Conservation (phyloP, 106 monocot species). For the Ottelia alismoides region DNA sequence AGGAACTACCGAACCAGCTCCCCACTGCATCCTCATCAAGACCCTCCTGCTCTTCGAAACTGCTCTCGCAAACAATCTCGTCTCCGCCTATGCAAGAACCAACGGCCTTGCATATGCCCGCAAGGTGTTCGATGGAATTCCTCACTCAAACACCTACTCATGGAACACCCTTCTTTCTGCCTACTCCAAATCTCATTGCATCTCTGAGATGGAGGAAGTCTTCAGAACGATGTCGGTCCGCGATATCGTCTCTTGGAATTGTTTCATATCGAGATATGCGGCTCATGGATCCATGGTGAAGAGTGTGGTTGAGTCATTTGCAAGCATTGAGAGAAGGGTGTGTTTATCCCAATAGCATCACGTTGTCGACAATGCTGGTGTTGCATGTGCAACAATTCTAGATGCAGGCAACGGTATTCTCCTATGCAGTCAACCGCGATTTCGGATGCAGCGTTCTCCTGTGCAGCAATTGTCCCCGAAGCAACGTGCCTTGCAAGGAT, state of each 20-base stretch:
- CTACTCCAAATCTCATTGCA: conserved; percentile 23
- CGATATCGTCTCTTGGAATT: conserved; percentile 59
- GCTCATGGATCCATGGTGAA: not conserved
- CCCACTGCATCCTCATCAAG: conserved; percentile 46
- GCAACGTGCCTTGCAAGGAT: too few relatives aligned
- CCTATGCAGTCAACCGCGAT: too few relatives aligned
- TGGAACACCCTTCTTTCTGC: conserved; percentile 62
- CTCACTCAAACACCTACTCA: conserved; percentile 49
- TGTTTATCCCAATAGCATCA: conserved; percentile 28
- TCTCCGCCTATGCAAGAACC: conserved; percentile 32
- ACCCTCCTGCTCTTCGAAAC: conserved; percentile 15
- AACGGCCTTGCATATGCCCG: conserved; percentile 22
- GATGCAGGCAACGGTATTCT: too few relatives aligned
- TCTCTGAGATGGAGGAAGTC: conserved; percentile 26
- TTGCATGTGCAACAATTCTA: too few relatives aligned
- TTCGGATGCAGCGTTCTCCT: too few relatives aligned
- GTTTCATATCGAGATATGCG: conserved; percentile 43
- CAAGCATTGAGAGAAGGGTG: conserved; percentile 19
- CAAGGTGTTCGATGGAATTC: conserved; percentile 54
- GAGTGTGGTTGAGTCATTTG: conserved; percentile 14
- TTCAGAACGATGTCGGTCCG: conserved; percentile 36
- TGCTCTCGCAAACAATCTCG: conserved; percentile 47
- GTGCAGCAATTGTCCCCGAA: too few relatives aligned
- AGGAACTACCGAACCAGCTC: conserved; percentile 26
- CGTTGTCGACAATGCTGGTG: conserved; percentile 54